A percentile compares a stretch with the other conserved stretches of the same genome.
These are phyloP conservation scores for Populus hybrid DNA, from an alignment of 441 rosid genomes.

Conservation along the genomic window DNA sequence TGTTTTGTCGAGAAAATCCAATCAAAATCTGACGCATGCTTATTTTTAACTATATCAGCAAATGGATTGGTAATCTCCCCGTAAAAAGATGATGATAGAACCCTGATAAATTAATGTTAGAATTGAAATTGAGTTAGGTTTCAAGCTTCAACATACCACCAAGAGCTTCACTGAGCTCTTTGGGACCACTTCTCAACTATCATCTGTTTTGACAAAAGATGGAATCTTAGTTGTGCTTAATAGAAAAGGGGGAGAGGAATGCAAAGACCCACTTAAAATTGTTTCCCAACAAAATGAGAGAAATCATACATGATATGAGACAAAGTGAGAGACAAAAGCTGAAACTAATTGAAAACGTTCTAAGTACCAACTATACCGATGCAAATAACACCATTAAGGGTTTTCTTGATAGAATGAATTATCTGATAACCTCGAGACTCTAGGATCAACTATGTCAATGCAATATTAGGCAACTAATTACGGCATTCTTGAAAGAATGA, in stretches of 20 bases:
- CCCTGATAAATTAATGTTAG: slow-evolving; percentile 19
- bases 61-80: slow-evolving; percentile 26
- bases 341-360: slow-evolving; percentile 25
- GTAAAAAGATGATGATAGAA: slow-evolving; percentile 21
- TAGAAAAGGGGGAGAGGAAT: slow-evolving; percentile 11
- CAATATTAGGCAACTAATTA: slow-evolving; percentile 8
- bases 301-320: slow-evolving; percentile 22
- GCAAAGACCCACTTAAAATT: slow-evolving; percentile 29
- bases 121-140: slow-evolving; percentile 33
- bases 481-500: slow-evolving; percentile 28
- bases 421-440: slow-evolving; percentile 25
- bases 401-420: slow-evolving; percentile 25
- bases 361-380: slow-evolving; percentile 20
- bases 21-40: slow-evolving; percentile 42
- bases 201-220: slow-evolving; percentile 30
- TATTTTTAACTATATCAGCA: slow-evolving; percentile 21
- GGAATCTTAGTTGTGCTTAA: slow-evolving; percentile 24
- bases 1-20: slow-evolving; percentile 46
- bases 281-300: slow-evolving; percentile 29
- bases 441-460: slow-evolving; percentile 32
- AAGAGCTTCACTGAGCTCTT: slow-evolving; percentile 33
- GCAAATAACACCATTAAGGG: slow-evolving; percentile 17
- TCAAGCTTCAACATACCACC: slow-evolving; percentile 31
- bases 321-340: slow-evolving; percentile 41
- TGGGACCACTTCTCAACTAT: slow-evolving; percentile 97